Base-by-base conservation (phyloP, 2,329 filamentous ascomycete genomes). In the Raffaelea ambrosiae region DNA sequence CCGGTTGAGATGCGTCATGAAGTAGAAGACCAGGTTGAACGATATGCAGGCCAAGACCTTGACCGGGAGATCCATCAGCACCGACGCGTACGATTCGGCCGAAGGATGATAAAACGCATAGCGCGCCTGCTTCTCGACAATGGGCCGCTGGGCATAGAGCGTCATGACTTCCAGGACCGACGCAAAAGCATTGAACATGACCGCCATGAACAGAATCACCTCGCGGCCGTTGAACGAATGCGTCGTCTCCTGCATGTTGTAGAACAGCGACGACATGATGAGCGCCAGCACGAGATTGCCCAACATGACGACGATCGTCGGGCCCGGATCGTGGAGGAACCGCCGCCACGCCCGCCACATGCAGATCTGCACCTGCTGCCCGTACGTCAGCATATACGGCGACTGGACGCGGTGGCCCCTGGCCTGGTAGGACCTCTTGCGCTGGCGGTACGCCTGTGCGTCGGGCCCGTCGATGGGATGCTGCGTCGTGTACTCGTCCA, bases 71-170 rank as follows among this genome's bases (percentile, higher is more conserved):
- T 95, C 90, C 51, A 79, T 84, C 26, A 95, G 66, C 83, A 94
- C 93, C 10, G 86, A 93, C 0, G 86, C 80, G 51, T 87, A 74
- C 14, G 88, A 87, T 71, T 95, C 88, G 14, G 88, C 85, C 16
- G 84, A 88, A 0, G 90, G 88, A 58, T 94, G 89, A 58, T 95
- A 94, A 18, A 95, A 73, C 18, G 88, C 88, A 61, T 94, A 95
- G 50, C 84, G 80, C 48, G 76, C 70, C 57, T 96, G 90, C 62
- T 95, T 95, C 61, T 95, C 88, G 50, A 95, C 87, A 56, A 95
- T 94, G 1, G 86, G 84, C 38, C 90, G 83, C 76, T 95, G 88
- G 2, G 86, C 79, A 61, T 91, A 95, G 7, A 95, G 74, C 0
- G 86, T 89, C 36, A 93, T 65, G 61, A 95, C 91, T 73, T 93